Percentiles rank a stretch among this genome's conserved stretches.
Conservation (phyloP, 805 yeast species). For the Phaffomyces opuntiae region DNA sequence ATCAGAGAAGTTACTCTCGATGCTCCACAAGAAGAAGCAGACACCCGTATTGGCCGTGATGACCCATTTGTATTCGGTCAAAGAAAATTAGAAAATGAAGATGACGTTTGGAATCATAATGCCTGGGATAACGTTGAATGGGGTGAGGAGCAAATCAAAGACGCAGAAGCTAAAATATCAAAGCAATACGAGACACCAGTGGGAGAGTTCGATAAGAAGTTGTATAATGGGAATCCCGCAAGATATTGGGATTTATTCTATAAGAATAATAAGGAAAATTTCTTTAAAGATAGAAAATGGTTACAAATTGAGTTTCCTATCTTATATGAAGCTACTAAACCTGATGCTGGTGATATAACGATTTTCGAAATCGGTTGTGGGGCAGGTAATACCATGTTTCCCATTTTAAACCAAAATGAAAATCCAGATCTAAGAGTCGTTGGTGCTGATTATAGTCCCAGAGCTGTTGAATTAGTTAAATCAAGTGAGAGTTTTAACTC, state of each 20-base stretch:
- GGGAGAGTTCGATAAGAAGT: slow-evolving; percentile 72
- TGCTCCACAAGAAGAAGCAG: slow-evolving; percentile 12
- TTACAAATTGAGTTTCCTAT: slow-evolving; percentile 88
- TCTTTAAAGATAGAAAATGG: slow-evolving; percentile 97
- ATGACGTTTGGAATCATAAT: slow-evolving; percentile 85
- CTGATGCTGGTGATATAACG: slow-evolving; percentile 60
- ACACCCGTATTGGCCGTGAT: slow-evolving; percentile 70
- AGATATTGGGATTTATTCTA: slow-evolving; percentile 94
- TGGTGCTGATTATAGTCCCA: slow-evolving; percentile 86
- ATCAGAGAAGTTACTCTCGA: too few species aligned
- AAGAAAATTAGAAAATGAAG: slow-evolving; percentile 59
- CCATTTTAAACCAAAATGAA: slow-evolving; percentile 74
- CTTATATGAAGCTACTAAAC: slow-evolving; percentile 69
- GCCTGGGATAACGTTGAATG: slow-evolving; percentile 97
- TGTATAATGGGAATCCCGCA: slow-evolving; percentile 81
- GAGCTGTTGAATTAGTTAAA: slow-evolving; percentile 83
- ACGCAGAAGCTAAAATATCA: slow-evolving; percentile 67
- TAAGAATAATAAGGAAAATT: slow-evolving; percentile 83
- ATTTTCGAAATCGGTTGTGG: slow-evolving; percentile 96
- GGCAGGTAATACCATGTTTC: slow-evolving; percentile 95
- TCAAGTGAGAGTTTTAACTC: slow-evolving; percentile 53
- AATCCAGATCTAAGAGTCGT: slow-evolving; percentile 67
- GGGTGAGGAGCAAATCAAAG: slow-evolving; percentile 81
- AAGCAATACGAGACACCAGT: slow-evolving; percentile 81
- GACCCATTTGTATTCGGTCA: slow-evolving; percentile 91